phyloP scores from a whole-genome alignment of 768 basidiomycete genomes.

The Tricholomella constricta region DNA sequence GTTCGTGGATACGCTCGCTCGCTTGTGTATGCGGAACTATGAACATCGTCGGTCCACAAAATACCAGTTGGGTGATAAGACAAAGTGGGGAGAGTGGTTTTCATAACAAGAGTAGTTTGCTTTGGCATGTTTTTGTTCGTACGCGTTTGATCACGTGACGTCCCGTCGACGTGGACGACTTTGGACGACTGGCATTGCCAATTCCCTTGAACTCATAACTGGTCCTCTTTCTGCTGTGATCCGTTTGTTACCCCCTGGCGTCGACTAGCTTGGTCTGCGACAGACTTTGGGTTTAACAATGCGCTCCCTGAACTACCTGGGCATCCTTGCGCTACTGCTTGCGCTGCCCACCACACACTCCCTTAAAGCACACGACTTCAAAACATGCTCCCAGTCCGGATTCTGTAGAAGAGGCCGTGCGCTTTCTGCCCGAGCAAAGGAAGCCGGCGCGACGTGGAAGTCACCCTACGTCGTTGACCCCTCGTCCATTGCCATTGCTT shows the following conservation, averaged over 20 bases:
- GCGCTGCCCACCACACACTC: constrained; percentile 43
- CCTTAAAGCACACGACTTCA: constrained; percentile 87
- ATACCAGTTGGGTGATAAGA: not conserved
- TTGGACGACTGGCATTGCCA: no score
- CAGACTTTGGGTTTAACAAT: constrained; percentile 23
- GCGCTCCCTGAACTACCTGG: constrained; percentile 39
- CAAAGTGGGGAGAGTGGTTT: no score
- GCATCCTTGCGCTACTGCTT: constrained; percentile 36
- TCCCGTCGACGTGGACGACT: no score
- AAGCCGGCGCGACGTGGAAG: constrained; percentile 60
- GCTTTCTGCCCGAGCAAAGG: constrained; percentile 71
- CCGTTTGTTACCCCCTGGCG: not conserved
- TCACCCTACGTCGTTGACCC: constrained; percentile 86
- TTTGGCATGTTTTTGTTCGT: no score
- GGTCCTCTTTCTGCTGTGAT: no score
- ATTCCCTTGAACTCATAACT: not conserved
- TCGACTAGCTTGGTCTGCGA: not conserved
- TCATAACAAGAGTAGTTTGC: no score
- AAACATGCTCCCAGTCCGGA: constrained; percentile 90
- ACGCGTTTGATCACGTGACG: no score
- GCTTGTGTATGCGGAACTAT: no score
- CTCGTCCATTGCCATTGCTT: constrained; percentile 50
- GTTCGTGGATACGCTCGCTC: no score
- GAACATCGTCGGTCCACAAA: no score
- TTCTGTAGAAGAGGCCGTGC: constrained; percentile 91